Conservation (phyloP, 345 rosid species). For the Bruguiera gymnorhiza region DNA sequence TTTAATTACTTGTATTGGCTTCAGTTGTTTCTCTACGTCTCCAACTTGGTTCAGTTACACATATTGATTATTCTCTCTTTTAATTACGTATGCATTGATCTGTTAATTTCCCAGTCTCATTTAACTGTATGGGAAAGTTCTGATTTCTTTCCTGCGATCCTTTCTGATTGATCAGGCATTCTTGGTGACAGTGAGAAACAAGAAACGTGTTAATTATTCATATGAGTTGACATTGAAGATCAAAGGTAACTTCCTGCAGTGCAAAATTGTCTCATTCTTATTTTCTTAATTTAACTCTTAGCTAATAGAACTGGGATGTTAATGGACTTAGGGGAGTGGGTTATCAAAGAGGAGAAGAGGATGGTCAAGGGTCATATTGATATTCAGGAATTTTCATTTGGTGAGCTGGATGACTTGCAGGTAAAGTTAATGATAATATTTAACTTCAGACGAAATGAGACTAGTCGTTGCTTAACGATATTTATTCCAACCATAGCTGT, state of each 20-base stretch:
- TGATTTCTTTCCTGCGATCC: neutral
- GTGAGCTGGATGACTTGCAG: slow-evolving; percentile 93
- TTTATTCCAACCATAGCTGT: no score
- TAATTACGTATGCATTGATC: no score
- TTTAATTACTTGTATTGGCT: no score
- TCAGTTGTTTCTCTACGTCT: no score
- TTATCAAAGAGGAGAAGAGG: slow-evolving; percentile 54
- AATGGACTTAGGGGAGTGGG: slow-evolving; percentile 72
- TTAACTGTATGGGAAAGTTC: neutral
- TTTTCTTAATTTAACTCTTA: neutral
- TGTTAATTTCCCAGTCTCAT: no score
- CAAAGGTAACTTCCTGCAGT: slow-evolving; percentile 41
- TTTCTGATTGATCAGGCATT: slow-evolving; percentile 55
- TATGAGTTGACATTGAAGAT: slow-evolving; percentile 76
- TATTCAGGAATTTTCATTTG: slow-evolving; percentile 80
- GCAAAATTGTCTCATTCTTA: neutral
- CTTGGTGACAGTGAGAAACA: slow-evolving; percentile 85
- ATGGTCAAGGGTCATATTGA: slow-evolving; percentile 60
- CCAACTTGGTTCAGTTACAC: no score
- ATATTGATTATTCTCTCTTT: no score
- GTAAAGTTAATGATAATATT: slow-evolving; percentile 28
- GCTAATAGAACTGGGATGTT: slow-evolving; percentile 4
- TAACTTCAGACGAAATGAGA: no score
- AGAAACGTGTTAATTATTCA: slow-evolving; percentile 84
- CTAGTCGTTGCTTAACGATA: no score